Evolutionary conservation across 148 eudicot genomes (phyloP), one percentile per base, ranked within the genome.

Genomic region (Heliosperma pusillum): DNA sequence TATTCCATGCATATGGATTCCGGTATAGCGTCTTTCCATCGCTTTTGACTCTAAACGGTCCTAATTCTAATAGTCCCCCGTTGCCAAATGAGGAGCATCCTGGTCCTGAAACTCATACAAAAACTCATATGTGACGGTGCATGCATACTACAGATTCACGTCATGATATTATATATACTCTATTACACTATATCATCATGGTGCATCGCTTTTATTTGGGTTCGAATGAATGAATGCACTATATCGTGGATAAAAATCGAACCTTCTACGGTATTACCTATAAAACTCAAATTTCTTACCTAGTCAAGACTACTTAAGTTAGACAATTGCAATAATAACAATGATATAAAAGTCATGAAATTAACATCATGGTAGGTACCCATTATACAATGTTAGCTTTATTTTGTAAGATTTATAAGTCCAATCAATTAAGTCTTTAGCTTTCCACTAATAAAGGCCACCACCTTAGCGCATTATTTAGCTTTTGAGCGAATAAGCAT

Each of bases 81-180:
- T 80, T 74, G 30, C 84, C 88, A 70, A 85, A 78, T 25, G 88
- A 85, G 10, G 88, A 85, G 40, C 88, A 85, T 52, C 88, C 88
- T 7, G 88, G 88, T 12, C 88, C 88, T 85, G 84, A 20, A 36
- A 62, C 53, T 47, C 10, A 11, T 7, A 47, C 53, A 47, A 47
- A 47, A 47, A 3, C 53, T 33, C 40, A 33, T 33, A 3, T 36
- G 42, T 36, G 42, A 36, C 42, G 10, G 9, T 7, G 1, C 42
- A 6, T 36, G 42, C 10, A 36, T 36, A 36, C 42, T 5, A 36
- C 42, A 5, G 42, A 6, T 10, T 36, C 42, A 36, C 42, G 3
- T 36, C 42, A 36, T 36, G 42, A 6, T 36, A 36, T n/a, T n/a
- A n/a, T n/a, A n/a, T n/a, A n/a, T n/a, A n/a, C n/a, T n/a, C n/a